phyloP scores from a whole-genome alignment of 148 eudicot species.

The Diospyros kaki region DNA sequence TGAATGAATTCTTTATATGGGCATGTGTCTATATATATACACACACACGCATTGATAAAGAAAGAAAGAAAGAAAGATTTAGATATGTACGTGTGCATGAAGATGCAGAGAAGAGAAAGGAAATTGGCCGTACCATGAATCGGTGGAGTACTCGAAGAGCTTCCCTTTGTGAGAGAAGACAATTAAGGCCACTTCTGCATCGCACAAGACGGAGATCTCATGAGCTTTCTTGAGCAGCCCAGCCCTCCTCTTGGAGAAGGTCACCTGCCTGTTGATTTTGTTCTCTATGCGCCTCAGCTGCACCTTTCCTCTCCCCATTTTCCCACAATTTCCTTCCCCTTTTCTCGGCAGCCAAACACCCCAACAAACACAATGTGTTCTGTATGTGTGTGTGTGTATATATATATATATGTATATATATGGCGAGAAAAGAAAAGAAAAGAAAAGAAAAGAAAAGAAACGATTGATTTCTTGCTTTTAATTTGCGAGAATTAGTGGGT shows the following conservation, averaged over 20 bases:
- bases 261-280: constrained; percentile 45
- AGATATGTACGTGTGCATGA: neutral
- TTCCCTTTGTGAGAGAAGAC: constrained; percentile 38
- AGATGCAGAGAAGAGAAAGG: neutral
- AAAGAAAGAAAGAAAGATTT: neutral
- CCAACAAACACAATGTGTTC: neutral
- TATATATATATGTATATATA: too few relatives aligned
- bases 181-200: constrained; percentile 38
- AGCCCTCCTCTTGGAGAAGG: constrained; percentile 37
- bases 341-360: neutral
- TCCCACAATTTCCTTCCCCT: neutral
- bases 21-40: too few relatives aligned
- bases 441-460: too few relatives aligned
- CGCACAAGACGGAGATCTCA: constrained; percentile 41
- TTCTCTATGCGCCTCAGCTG: constrained; percentile 38
- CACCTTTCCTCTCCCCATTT: constrained; percentile 25
- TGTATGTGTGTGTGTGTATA: too few relatives aligned
- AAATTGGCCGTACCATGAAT: constrained; percentile 23
- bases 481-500: neutral
- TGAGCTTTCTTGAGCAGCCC: constrained; percentile 42
- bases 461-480: neutral
- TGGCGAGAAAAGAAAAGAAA: too few relatives aligned
- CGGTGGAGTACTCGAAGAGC: constrained; percentile 39
- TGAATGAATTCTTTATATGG: too few relatives aligned
- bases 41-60: neutral